These are phyloP conservation scores for Sphagnum tenellum DNA, from an alignment of 225 moss, liverwort and hornwort species.

Conservation along the genomic window DNA sequence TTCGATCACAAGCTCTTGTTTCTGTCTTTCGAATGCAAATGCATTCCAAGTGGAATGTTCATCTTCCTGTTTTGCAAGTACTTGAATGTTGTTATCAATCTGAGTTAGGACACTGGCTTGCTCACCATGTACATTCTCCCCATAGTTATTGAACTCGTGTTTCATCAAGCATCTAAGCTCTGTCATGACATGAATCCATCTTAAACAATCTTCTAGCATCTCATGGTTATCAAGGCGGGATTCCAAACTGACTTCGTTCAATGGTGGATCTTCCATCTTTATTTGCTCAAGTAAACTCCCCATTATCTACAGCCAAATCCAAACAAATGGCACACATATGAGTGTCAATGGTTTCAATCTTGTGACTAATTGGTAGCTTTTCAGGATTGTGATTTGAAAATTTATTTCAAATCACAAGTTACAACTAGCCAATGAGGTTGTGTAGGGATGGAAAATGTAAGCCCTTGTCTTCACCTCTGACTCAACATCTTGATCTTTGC, in stretches of 20 bases:
- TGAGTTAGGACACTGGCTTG: slow-evolving; percentile 13
- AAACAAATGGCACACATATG: no score
- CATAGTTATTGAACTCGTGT: slow-evolving; percentile 19
- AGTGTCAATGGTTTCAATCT: no score
- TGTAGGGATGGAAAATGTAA: no score
- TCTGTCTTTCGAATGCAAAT: slow-evolving; percentile 32
- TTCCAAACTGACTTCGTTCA: slow-evolving; percentile 24
- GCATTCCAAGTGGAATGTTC: slow-evolving; percentile 17
- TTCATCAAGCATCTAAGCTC: slow-evolving; percentile 19
- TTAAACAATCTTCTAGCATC: slow-evolving; percentile 38
- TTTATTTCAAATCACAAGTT: no score
- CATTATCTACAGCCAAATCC: slow-evolving; percentile 16
- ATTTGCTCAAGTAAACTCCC: slow-evolving; percentile 20
- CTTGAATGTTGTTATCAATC: slow-evolving; percentile 3
- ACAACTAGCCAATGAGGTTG: no score
- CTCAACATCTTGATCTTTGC: no score
- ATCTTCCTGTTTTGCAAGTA: slow-evolving; percentile 12
- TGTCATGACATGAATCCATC: slow-evolving; percentile 29
- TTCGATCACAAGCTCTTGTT: slow-evolving; percentile 13
- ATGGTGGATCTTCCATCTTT: slow-evolving; percentile 16
- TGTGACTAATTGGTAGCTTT: no score
- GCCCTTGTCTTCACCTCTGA: no score
- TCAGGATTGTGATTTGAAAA: no score
- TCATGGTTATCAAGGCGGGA: slow-evolving; percentile 22
- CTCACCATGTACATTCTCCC: slow-evolving; percentile 7